phyloP scores from a whole-genome alignment of 305 asterid genomes.

The Fraxinus paxiana region DNA sequence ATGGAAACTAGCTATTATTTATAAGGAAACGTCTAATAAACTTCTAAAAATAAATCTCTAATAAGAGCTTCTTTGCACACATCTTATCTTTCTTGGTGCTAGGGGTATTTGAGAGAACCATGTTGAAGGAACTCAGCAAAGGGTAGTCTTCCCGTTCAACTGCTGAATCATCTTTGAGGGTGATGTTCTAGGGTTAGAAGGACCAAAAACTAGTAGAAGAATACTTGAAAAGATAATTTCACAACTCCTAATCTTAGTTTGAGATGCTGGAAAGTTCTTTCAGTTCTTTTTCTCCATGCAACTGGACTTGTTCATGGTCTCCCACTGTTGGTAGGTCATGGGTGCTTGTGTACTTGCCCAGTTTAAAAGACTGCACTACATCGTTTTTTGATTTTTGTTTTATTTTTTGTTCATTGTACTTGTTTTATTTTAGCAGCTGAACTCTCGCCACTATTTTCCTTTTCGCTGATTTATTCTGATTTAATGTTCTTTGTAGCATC shows the following conservation, averaged over 20 bases:
- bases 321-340: not conserved
- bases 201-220: not conserved
- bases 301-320: not conserved
- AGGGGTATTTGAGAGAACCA: not conserved
- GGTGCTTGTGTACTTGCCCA: not conserved
- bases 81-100: not conserved
- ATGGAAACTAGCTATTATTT: not conserved
- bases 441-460: conserved; percentile 1
- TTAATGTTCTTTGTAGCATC: conserved; percentile 60
- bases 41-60: not conserved
- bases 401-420: not conserved
- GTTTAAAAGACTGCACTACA: not conserved
- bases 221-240: not conserved
- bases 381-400: not conserved
- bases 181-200: not conserved
- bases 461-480: conserved; percentile 9
- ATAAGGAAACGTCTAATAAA: not conserved
- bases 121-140: not conserved
- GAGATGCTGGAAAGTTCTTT: not conserved
- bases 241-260: not conserved
- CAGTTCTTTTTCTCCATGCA: not conserved
- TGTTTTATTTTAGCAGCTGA: conserved; percentile 12
- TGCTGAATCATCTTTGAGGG: not conserved
- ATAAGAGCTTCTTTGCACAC: not conserved
- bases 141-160: not conserved